phyloP scores from a whole-genome alignment of 2,329 filamentous ascomycete genomes.

The Ophiosphaerella korrae region DNA sequence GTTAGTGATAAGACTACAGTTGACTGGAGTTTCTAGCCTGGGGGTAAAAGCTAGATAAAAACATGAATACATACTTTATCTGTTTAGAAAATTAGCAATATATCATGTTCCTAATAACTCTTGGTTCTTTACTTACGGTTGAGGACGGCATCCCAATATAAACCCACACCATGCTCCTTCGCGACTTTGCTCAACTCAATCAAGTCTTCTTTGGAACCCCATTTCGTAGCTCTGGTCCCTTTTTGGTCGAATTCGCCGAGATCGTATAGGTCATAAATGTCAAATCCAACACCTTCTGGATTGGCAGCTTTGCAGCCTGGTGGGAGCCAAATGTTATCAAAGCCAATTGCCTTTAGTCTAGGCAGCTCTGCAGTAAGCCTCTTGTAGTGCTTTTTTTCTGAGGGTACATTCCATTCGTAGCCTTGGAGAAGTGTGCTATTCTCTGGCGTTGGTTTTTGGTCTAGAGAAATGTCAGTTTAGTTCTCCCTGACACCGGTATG shows the following conservation, averaged over 20 bases:
- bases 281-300: slow-evolving; percentile 65
- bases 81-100: no score
- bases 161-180: slow-evolving; percentile 58
- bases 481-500: neutral
- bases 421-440: slow-evolving; percentile 65
- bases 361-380: slow-evolving; percentile 61
- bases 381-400: slow-evolving; percentile 64
- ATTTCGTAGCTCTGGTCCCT: slow-evolving; percentile 67
- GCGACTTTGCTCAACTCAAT: slow-evolving; percentile 58
- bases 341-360: slow-evolving; percentile 62
- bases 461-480: slow-evolving; percentile 19
- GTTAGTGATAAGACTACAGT: no score
- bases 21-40: no score
- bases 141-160: slow-evolving; percentile 73
- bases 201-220: slow-evolving; percentile 69
- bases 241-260: slow-evolving; percentile 77
- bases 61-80: no score
- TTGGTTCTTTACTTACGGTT: slow-evolving; percentile 62
- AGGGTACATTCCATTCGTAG: slow-evolving; percentile 75
- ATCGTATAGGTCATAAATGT: slow-evolving; percentile 70
- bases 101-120: no score
- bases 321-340: slow-evolving; percentile 65
- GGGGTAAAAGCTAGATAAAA: no score
- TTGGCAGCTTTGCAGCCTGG: slow-evolving; percentile 72
- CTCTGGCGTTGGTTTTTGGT: slow-evolving; percentile 37